phyloP scores from a whole-genome alignment of 345 rosid genomes.

The Salix viminalis region DNA sequence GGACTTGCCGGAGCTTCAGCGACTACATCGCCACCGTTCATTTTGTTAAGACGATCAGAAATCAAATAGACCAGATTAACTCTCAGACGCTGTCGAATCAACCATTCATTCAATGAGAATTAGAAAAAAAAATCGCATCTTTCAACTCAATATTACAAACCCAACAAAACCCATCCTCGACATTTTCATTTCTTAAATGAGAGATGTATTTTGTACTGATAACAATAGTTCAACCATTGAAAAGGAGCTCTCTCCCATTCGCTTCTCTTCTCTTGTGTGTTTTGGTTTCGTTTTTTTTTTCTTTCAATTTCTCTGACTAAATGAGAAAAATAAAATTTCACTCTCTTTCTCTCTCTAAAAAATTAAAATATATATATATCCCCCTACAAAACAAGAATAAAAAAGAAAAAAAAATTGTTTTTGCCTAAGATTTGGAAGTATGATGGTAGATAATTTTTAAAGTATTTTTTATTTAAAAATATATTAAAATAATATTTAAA shows the following conservation, averaged over 20 bases:
- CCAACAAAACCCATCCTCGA: conserved; percentile 10
- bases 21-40: conserved; percentile 59
- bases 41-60: conserved; percentile 24
- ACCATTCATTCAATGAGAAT: background rate
- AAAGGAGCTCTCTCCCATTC: background rate
- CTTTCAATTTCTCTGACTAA: background rate
- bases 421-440: too few relatives aligned
- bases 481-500: too few relatives aligned
- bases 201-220: background rate
- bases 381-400: too few relatives aligned
- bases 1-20: conserved; percentile 45
- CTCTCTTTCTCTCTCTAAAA: background rate
- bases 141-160: conserved; percentile 2
- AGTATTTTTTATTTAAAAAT: too few relatives aligned
- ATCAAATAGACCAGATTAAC: conserved; percentile 18
- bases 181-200: background rate
- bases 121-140: conserved; percentile 19
- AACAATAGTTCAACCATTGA: background rate
- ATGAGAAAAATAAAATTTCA: background rate
- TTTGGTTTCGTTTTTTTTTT: background rate
- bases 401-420: too few relatives aligned
- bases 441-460: too few relatives aligned
- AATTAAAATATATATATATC: too few relatives aligned
- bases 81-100: background rate
- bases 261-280: background rate